Evolutionary conservation across 208 protist genomes (phyloP).

Genomic region (Wallacemonas sp.): DNA sequence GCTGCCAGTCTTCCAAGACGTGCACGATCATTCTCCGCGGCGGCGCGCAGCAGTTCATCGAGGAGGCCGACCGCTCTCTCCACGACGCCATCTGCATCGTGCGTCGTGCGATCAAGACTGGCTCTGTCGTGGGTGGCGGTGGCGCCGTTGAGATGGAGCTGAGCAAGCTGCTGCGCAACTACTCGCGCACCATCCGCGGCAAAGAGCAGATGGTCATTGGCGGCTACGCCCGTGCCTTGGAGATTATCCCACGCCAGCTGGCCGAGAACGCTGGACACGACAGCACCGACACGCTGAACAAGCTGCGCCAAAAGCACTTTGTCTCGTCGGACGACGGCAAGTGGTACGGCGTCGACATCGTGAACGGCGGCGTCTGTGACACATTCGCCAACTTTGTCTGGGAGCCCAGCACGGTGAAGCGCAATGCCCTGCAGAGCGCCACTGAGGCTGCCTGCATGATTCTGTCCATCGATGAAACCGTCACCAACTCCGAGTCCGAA

Average conservation of each 20-base stretch:
- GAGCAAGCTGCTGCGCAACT: constrained; percentile 95
- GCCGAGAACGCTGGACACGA: constrained; percentile 99
- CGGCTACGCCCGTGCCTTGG: constrained; percentile 99
- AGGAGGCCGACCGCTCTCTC: constrained; percentile 99
- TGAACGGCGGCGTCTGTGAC: constrained; percentile 98
- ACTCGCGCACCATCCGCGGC: constrained; percentile 96
- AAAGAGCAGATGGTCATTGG: constrained; percentile 99
- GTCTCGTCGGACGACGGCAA: constrained; percentile 35
- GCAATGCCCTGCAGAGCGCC: constrained; percentile 98
- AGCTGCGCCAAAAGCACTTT: constrained; percentile 98
- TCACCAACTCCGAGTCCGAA: constrained; percentile 95
- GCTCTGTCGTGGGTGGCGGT: constrained; percentile 98
- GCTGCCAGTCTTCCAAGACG: constrained; percentile 92
- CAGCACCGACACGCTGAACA: constrained; percentile 99
- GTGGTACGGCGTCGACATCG: constrained; percentile 99
- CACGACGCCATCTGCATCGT: constrained; percentile 99
- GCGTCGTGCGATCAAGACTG: constrained; percentile 96
- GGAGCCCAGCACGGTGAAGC: constrained; percentile 99
- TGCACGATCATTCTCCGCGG: constrained; percentile 96
- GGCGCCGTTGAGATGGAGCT: constrained; percentile 99
- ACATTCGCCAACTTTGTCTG: constrained; percentile 98
- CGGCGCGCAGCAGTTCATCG: constrained; percentile 99
- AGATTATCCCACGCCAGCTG: constrained; percentile 99
- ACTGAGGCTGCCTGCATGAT: constrained; percentile 99
- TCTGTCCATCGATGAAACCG: constrained; percentile 99